Base-by-base conservation (phyloP, 495 filamentous ascomycete genomes). In the Daldinia concentrica region DNA sequence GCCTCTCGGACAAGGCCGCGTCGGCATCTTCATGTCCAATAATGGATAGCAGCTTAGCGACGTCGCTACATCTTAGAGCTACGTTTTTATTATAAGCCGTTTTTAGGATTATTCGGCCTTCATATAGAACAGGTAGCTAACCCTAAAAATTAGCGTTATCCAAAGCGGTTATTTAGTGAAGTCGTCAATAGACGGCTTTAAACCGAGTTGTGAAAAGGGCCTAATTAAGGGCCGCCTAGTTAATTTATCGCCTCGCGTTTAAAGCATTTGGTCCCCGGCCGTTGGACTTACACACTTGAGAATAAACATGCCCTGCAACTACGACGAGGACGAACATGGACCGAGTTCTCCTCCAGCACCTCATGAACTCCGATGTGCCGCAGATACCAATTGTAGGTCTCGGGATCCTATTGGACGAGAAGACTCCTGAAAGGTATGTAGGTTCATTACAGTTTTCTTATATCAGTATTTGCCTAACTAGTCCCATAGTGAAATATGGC, bases 331-430 rank as follows among this genome's bases (percentile, higher is more conserved):
- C 57, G 51, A 41, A 50, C 29, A 51, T 68, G 39, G 39, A 62
- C 19, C 66, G 39, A n/a, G 30, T 19, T 68, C 66, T 54, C 32
- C 66, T 68, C 50, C 66, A 68, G 39, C 51, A 58, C 32, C 51
- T 48, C 29, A 62, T 58, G 39, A 51, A 30, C 51, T 57, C 52
- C 22, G 17, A 62, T 39, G 66, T 15, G 39, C 11, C 43, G 39
- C 66, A 57, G 17, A 52, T 51, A 14, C 58, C 41, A 50, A 34
- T 68, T 19, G 24, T 39, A 36, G 66, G 41, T 27, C 29, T 51
- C 39, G 58, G 30, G 52, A 58, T 37, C 37, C 39, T 57, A 19
- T 51, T 50, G 24, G 58, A 30, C n/a, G 52, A 51, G 2, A 30
- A 54, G 11, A 17, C 32, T 48, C 27, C 66, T 58, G 48, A 39